phyloP scores from a whole-genome alignment of 768 basidiomycete genomes.

The Mycena albidolilacea region DNA sequence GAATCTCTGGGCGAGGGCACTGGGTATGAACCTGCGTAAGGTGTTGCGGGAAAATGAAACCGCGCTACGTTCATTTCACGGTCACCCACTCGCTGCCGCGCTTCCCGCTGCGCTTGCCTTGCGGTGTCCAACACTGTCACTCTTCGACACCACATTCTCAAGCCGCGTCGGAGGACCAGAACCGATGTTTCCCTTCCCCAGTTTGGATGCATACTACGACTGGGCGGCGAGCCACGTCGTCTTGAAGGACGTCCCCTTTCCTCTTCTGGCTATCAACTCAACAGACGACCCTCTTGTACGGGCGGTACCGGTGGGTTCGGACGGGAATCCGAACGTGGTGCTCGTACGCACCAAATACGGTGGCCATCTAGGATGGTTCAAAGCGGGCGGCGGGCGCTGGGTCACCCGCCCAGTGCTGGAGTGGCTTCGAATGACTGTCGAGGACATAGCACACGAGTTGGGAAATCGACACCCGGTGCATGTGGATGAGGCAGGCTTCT shows the following conservation, averaged over 20 bases:
- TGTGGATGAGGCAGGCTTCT: conserved; percentile 15
- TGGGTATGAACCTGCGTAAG: conserved; percentile 10
- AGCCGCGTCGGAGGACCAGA: conserved; percentile 20
- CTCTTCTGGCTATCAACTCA: conserved; percentile 20
- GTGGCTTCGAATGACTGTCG: conserved; percentile 7
- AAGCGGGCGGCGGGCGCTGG: conserved; percentile 22
- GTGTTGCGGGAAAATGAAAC: conserved; percentile 7
- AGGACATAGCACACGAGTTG: conserved; percentile 1
- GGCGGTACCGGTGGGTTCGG: not conserved
- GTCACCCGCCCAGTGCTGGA: conserved; percentile 13
- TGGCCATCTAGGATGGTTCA: conserved; percentile 21
- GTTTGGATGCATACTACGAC: conserved; percentile 7
- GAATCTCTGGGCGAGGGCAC: conserved; percentile 22
- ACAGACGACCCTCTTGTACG: conserved; percentile 21
- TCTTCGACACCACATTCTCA: conserved; percentile 16
- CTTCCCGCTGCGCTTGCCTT: conserved; percentile 9
- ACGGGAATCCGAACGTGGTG: conserved; percentile 8
- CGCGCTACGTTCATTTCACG: conserved; percentile 6
- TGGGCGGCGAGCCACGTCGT: conserved; percentile 20
- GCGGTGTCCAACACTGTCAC: conserved; percentile 10
- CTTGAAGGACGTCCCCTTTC: conserved; percentile 9
- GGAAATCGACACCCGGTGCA: not conserved
- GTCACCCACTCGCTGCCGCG: conserved; percentile 3
- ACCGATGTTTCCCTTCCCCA: conserved; percentile 10
- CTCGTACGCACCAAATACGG: conserved; percentile 11